Base-by-base conservation (phyloP, 768 basidiomycete species). In the Suillus sp. region DNA sequence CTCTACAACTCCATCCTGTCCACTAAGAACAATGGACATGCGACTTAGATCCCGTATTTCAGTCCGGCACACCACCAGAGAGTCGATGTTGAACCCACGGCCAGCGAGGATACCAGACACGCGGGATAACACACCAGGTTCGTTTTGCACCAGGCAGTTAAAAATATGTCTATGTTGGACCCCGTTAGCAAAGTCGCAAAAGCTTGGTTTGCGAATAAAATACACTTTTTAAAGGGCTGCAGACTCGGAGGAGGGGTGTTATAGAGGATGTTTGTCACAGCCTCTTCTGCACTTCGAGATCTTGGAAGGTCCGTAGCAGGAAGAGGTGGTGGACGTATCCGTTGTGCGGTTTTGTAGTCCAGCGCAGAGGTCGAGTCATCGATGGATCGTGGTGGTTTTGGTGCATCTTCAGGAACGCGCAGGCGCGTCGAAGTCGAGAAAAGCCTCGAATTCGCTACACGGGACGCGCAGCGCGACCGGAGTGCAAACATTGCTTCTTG, bases 61-160 rank as follows among this genome's bases (percentile, higher is more conserved):
- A 42, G 97, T 99, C 60, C 92, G 86, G 78, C 97, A 99, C 30
- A 99, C 97, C 70, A 99, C 97, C 66, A 99, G 82, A 5, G 96
- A 98, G 78, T 99, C 96, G 75, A 96, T 93, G 81, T 99, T 99
- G 83, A 99, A 97, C 4, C 97, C 97, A 67, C 97, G 84, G 47
- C 93, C 97, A 22, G 97, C 97, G 27, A 99, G 84, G 71, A 96
- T 98, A 61, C 97, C 97, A 7, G 96, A 96, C 3, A 99, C 95
- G 69, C 97, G 91, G 34, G 96, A 97, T 14, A 99, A 85, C n/a
- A 99, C 97, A 71, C 97, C 97, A 3, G 97, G 97, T 78, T 99
- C 97, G 74, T 99, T 98, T 78, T 99, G 97, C 4, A 99, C 97
- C 64, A 99, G 87, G 76, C 96, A 98, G 79, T 99, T 99, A 66